A percentile compares a stretch with the other conserved stretches of the same genome.
These are phyloP conservation scores for Cercospora sp. DNA, from an alignment of 2,329 filamentous ascomycete species.

Conservation along the genomic window DNA sequence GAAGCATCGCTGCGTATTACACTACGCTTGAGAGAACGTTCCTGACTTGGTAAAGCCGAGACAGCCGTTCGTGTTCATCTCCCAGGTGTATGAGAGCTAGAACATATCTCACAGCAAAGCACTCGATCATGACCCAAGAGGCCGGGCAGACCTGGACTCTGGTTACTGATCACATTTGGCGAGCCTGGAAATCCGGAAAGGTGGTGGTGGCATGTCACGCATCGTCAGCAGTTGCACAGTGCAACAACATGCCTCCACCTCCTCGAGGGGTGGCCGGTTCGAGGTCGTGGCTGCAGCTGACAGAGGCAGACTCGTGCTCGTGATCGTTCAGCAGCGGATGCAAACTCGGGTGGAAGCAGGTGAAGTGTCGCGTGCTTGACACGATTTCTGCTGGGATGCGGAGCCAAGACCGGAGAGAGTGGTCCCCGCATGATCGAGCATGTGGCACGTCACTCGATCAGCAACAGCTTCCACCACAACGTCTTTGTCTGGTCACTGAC, in stretches of 20 bases:
- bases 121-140: neutral
- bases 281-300: neutral
- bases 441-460: conserved; percentile 2
- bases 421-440: neutral
- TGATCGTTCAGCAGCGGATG: neutral
- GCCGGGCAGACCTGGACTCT: neutral
- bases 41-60: neutral
- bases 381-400: neutral
- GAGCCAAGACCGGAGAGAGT: neutral
- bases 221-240: too few relatives aligned
- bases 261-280: neutral
- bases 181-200: neutral
- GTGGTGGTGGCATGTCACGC: neutral
- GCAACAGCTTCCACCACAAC: neutral
- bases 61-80: neutral
- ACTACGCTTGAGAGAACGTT: neutral
- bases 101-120: neutral
- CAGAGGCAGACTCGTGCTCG: neutral
- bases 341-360: neutral
- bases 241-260: neutral
- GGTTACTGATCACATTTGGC: neutral
- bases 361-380: neutral
- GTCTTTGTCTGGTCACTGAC: neutral
- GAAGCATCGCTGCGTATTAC: neutral
- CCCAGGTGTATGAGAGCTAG: neutral